Conservation (phyloP, 768 basidiomycete genomes). For the Suillus ampliporus region DNA sequence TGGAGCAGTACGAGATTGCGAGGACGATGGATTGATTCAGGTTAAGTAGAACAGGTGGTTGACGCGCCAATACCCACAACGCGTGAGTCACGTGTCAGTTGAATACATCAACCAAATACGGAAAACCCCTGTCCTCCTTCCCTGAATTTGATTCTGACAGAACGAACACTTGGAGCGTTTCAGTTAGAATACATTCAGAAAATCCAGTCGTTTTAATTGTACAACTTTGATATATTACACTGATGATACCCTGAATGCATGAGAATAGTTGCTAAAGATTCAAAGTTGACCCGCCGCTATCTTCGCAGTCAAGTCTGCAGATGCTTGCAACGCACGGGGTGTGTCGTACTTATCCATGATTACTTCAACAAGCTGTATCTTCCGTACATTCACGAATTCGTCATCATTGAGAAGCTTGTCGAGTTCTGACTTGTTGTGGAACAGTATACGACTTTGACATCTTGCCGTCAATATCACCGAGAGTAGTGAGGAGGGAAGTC, state of each 20-base stretch:
- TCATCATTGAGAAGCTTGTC: conserved; percentile 66
- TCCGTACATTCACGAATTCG: conserved; percentile 64
- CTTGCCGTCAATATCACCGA: conserved; percentile 57
- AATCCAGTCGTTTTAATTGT: not conserved
- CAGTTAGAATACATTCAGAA: not conserved
- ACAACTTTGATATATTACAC: no score
- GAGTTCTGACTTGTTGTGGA: conserved; percentile 67
- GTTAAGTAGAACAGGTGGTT: conserved; percentile 6
- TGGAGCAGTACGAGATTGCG: conserved; percentile 7
- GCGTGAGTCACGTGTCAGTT: conserved; percentile 35
- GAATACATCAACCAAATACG: not conserved
- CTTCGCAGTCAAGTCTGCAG: conserved; percentile 44
- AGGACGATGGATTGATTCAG: not conserved
- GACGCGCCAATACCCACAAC: conserved; percentile 13
- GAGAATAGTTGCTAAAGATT: not conserved
- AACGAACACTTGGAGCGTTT: not conserved
- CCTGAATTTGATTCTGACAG: no score
- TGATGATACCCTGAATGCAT: not conserved
- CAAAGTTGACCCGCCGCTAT: conserved; percentile 24
- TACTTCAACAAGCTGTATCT: conserved; percentile 83
- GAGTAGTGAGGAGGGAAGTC: conserved; percentile 63
- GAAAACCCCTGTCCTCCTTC: not conserved
- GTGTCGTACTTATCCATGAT: conserved; percentile 77
- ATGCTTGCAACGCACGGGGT: conserved; percentile 62
- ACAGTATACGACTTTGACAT: conserved; percentile 69